A percentile compares a stretch with the other conserved stretches of the same genome.
Evolutionary conservation across 192 early-diverging fungal genomes (phyloP).

Genomic region (Podila epicladia): DNA sequence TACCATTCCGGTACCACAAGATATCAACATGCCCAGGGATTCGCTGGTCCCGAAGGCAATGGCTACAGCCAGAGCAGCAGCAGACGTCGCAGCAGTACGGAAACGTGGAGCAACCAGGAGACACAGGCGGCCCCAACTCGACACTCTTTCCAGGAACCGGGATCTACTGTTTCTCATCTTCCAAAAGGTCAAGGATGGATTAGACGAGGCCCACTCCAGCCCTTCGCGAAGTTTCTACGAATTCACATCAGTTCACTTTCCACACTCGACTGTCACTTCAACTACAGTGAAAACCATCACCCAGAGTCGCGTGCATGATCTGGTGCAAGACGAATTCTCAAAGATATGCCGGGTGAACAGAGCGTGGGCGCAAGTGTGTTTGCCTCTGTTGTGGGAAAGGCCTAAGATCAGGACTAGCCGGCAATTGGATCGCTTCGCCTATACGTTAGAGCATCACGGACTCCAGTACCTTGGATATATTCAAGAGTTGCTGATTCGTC

Average conservation of each 20-base stretch:
- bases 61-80: background rate
- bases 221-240: background rate
- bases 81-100: background rate
- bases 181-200: background rate
- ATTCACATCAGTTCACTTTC: slow-evolving; percentile 2
- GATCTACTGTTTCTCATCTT: background rate
- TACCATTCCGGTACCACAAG: background rate
- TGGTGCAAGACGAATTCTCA: slow-evolving; percentile 16
- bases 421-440: slow-evolving; percentile 17
- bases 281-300: slow-evolving; percentile 8
- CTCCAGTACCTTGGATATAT: slow-evolving; percentile 18
- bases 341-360: slow-evolving; percentile 17
- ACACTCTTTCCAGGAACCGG: background rate
- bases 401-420: slow-evolving; percentile 15
- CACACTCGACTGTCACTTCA: slow-evolving; percentile 3
- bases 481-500: slow-evolving; percentile 11
- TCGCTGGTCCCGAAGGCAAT: background rate
- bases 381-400: slow-evolving; percentile 19
- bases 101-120: background rate
- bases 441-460: slow-evolving; percentile 16
- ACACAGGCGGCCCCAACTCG: background rate
- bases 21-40: background rate
- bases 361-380: slow-evolving; percentile 2
- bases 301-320: slow-evolving; percentile 12
- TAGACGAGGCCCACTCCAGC: background rate